Evolutionary conservation across 2,329 filamentous ascomycete genomes (phyloP), one percentile per base, ranked within the genome.

Genomic region (Penicillium sp.): DNA sequence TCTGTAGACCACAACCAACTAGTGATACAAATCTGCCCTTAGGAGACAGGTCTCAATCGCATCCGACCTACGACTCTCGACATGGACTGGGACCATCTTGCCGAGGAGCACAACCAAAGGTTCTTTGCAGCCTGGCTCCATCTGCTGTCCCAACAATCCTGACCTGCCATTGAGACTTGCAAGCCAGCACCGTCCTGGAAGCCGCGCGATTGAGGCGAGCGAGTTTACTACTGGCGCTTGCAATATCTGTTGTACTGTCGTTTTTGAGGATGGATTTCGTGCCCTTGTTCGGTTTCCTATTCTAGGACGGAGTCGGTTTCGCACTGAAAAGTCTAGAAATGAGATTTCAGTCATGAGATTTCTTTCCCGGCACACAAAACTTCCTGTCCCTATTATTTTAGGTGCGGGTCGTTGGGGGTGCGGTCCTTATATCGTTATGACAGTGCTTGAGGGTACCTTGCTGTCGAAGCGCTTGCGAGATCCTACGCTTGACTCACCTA

Each of bases 191-290:
- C 27, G 27, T 29, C 27, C 27, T 29, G 13, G 27, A 29, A n/a
- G 13, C 27, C 27, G 27, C 27, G 27, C 27, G 7, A 29, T 13
- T n/a, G 27, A 29, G 27, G 27, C n/a, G 27, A 29, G 4, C 13
- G 27, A 13, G 27, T 29, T 29, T 22, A 32, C 32, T 20, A 51
- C 42, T 45, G 52, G 56, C 10, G 36, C 56, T 41, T 58, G 44
- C 40, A 58, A 58, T 47, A 51, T 57, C 28, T 58, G 56, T 46
- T 55, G 44, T 43, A 50, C 40, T 29, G 54, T 58, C 47, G 45
- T 43, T 35, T 56, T 54, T 43, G 54, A 56, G 27, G 56, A 58
- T 39, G 49, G 46, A 35, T 50, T 47, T 27, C 42, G 47, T 43
- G 53, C 43, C 10, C 34, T 55, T 26, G 51, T 59, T 55, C 52